These are phyloP conservation scores for Circinella minor DNA, from an alignment of 371 early-diverging fungal genomes.

Conservation along the genomic window DNA sequence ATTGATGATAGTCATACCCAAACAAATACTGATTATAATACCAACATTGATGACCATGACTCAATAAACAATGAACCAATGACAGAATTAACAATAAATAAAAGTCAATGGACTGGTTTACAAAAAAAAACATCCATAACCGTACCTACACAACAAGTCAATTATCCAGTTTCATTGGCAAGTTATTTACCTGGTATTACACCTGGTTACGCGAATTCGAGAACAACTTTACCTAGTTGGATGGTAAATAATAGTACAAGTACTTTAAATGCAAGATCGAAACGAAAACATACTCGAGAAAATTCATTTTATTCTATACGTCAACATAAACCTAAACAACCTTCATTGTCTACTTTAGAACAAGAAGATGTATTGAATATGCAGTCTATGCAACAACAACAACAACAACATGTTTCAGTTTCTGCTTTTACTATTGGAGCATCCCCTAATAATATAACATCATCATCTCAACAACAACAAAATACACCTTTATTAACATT, in stretches of 20 bases:
- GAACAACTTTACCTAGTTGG: slow-evolving; percentile 14
- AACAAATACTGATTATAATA: no score
- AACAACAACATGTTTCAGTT: slow-evolving; percentile 1
- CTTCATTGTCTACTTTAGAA: neutral
- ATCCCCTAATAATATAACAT: neutral
- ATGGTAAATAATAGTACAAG: neutral
- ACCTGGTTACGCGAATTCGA: slow-evolving; percentile 12
- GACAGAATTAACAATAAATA: no score
- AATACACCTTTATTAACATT: neutral
- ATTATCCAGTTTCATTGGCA: slow-evolving; percentile 9
- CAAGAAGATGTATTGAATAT: neutral
- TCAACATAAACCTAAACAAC: slow-evolving; percentile 15
- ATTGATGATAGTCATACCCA: no score
- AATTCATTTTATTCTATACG: slow-evolving; percentile 13
- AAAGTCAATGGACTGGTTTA: no score
- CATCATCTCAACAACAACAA: slow-evolving; percentile 1
- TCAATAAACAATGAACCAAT: no score
- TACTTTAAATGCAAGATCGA: slow-evolving; percentile 5
- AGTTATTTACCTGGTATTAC: slow-evolving; percentile 9
- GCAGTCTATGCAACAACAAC: neutral
- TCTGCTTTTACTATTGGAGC: neutral
- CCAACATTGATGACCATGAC: no score
- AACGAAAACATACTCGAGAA: slow-evolving; percentile 11
- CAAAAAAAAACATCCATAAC: no score
- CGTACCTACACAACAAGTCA: neutral